Conservation (phyloP, 768 basidiomycete species). For the Leucocoprinus birnbaumii region DNA sequence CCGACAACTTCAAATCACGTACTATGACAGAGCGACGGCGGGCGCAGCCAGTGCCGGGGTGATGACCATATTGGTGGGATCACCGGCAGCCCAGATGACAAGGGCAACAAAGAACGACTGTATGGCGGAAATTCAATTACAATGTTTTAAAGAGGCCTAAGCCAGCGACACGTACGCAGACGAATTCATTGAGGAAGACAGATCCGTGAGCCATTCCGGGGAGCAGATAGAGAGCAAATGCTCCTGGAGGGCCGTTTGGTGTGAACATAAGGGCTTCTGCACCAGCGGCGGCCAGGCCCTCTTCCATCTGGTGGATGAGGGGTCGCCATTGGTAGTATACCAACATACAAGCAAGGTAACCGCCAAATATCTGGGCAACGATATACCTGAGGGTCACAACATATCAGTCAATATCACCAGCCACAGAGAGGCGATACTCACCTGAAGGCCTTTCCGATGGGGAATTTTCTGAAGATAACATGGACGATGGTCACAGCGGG, state of each 20-base stretch:
- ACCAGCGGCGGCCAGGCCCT: constrained; percentile 21
- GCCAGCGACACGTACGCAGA: constrained; percentile 37
- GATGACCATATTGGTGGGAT: constrained; percentile 57
- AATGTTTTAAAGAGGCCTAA: neutral
- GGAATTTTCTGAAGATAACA: constrained; percentile 53
- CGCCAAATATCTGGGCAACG: constrained; percentile 61
- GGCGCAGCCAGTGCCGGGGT: constrained; percentile 52
- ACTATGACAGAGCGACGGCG: constrained; percentile 60
- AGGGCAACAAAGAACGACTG: constrained; percentile 44
- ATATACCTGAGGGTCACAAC: constrained; percentile 48
- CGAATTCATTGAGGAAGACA: constrained; percentile 54
- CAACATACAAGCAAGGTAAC: constrained; percentile 57
- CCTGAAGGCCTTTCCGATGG: constrained; percentile 48
- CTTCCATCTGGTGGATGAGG: constrained; percentile 37
- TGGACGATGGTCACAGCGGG: constrained; percentile 59
- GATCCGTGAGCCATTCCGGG: constrained; percentile 42
- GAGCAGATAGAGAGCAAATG: constrained; percentile 47
- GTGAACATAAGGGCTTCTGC: constrained; percentile 27
- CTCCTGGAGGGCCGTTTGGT: constrained; percentile 45
- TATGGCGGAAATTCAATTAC: neutral
- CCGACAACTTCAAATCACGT: constrained; percentile 18
- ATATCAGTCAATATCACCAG: neutral
- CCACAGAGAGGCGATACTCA: constrained; percentile 20
- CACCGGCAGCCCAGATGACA: constrained; percentile 48
- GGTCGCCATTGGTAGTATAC: constrained; percentile 63